Base-by-base conservation (phyloP, 1,139 yeast species). In the Debaryomyces subglobosus region DNA sequence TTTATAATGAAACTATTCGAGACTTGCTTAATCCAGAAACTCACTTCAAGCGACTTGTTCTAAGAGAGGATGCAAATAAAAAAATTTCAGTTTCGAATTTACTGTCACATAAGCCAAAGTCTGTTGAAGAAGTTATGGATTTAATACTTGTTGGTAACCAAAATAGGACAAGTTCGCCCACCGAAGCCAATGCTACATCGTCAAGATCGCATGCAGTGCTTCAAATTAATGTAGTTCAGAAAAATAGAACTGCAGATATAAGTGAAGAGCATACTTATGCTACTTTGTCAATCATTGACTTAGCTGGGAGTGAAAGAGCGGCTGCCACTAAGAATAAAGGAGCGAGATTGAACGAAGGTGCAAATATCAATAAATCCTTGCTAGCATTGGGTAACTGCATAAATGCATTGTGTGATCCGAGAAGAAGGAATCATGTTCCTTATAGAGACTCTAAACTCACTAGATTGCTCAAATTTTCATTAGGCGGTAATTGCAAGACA, bases 291-390 rank as follows among this genome's bases (percentile, higher is more conserved):
- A 86, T 92, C 32, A 91, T 92, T 42, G 98, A 92, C 65, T 69
- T 92, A 44, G 98, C 98, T 0, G 98, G 98, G 3, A 88, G 96
- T 68, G 98, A 92, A 69, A 73, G 98, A 44, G 98, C 98, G 0
- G 85, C 95, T 1, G 88, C 96, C 0, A 90, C 97, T 0, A 84
- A 81, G 56, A 92, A 91, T 63, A 69, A 90, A 49, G 97, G 98
- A 0, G 80, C 78, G 21, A 69, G 96, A 46, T 72, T 92, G 9
- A 79, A 84, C 52, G 98, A 92, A 63, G 97, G 98, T 24, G 97
- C 97, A 13, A 89, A 89, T 63, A 92, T 92, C 59, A 92, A 92
- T 69, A 84, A 85, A 62, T 90, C 97, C 0, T 70, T 92, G 42
- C 70, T 92, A 47, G 97, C 98, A 0, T 73, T 94, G 44, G 98